Base-by-base conservation (phyloP, 106 monocot genomes). In the Dendrobium chrysotoxum region DNA sequence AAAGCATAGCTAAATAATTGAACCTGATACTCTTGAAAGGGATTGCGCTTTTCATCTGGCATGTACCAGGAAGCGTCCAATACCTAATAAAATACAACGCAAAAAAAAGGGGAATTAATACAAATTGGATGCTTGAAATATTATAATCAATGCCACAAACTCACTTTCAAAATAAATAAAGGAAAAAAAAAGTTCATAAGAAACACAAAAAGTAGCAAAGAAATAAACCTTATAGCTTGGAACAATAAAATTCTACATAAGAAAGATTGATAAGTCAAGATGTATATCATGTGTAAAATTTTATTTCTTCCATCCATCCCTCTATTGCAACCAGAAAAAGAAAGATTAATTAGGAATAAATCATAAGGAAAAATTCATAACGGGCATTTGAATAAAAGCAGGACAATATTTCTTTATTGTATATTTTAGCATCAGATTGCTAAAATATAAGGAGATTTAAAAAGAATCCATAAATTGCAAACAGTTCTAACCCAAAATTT, bases 51-150 rank as follows among this genome's bases (percentile, higher is more conserved):
- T 76, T 96, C 93, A 79, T 85, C 53, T 53, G 96, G 93, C 96
- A 96, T 92, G 85, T 96, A 93, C 93, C 96, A 96, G 13, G 96
- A 96, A 73, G 96, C 92, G 92, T 96, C 96, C 86, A 96, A 81
- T 53, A 96, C 85, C 96, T 96, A 79, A 55, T 4, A 80, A 53
- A 21, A 18, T 72, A 70, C 21, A 40, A 50, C 45, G 3, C 75
- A 12, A 57, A 7, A 70, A 71, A 35, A 74, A 41, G 73, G 28
- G 21, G 2, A 38, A 28, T 31, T 0, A 28, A 70, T 1, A 70
- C 31, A 15, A 2, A 13, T 13, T 15, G 35, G 18, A 70, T 28
- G 70, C 70, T 28, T 35, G 35, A 3, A 28, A 70, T 8, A 35
- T 15, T 73, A 73, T 40, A 28, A 30, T 66, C 2, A 68, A 68